Base-by-base conservation (phyloP, 495 filamentous ascomycete species). In the Recurvomyces mirabilis region DNA sequence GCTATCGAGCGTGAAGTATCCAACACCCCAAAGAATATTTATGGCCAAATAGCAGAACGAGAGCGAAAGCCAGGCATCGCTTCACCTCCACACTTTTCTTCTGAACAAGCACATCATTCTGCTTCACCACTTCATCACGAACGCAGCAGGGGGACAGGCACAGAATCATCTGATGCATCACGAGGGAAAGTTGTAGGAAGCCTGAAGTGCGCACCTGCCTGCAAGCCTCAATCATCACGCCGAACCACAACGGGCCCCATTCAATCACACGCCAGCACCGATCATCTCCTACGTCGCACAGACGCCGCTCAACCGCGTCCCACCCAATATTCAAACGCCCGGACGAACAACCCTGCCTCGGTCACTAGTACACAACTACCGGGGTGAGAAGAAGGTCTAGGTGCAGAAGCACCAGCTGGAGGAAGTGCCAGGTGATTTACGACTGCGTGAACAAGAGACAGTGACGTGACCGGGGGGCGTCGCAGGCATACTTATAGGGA, bases 221-320 rank as follows among this genome's bases (percentile, higher is more conserved):
- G 57, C 38, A 35, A 29, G 20, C 45, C 56, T 40, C 59, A 59
- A 24, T 41, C 26, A 11, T 41, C 35, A 36, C 44, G 42, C 19
- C 44, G 38, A 21, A n/a, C n/a, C n/a, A n/a, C n/a, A n/a, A n/a
- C n/a, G n/a, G n/a, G n/a, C n/a, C n/a, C n/a, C n/a, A n/a, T n/a
- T n/a, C n/a, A n/a, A n/a, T n/a, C n/a, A n/a, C n/a, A n/a, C n/a
- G n/a, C n/a, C n/a, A n/a, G n/a, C 43, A 41, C 19, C 43, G 34
- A 22, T 31, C 52, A 25, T 57, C 54, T 31, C 52, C 56, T 13
- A 44, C 58, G 45, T 55, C 59, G 15, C 40, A 52, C 34, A 61
- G 59, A 49, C 58, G 56, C 26, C 55, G 49, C 18, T 52, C 46
- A 45, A 60, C 41, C 43, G 46, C 47, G 4, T 56, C 52, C 10